Evolutionary conservation across 1,139 yeast species (phyloP).

Genomic region (Geotrichum histeridarum): DNA sequence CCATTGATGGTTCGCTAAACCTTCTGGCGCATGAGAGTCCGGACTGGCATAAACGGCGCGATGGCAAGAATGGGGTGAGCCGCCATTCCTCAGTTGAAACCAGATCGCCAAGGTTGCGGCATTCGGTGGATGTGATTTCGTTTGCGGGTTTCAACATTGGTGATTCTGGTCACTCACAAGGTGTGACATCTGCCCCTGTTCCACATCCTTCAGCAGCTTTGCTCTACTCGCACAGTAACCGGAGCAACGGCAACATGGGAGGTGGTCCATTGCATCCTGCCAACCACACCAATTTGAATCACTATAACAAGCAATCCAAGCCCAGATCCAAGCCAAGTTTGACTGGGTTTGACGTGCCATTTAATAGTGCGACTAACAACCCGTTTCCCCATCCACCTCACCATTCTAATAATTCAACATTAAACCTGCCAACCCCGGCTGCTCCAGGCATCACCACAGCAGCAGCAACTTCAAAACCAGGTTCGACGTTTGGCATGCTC

Average conservation of each 20-base stretch:
- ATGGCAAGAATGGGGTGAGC: too few relatives aligned
- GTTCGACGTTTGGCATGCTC: slow-evolving; percentile 4
- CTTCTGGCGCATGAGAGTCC: too few relatives aligned
- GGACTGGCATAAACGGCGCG: too few relatives aligned
- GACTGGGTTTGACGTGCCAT: not conserved
- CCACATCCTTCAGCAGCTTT: slow-evolving; percentile 4
- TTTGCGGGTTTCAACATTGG: not conserved
- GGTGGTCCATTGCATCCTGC: too few relatives aligned
- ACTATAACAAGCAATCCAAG: not conserved
- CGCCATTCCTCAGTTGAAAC: too few relatives aligned
- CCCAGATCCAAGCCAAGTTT: not conserved
- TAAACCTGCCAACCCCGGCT: not conserved
- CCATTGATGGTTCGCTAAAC: too few relatives aligned
- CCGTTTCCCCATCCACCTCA: not conserved
- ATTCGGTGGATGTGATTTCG: slow-evolving; percentile 2
- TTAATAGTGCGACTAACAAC: not conserved
- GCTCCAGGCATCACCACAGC: not conserved
- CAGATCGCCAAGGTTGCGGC: not conserved
- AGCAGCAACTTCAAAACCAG: not conserved
- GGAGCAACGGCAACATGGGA: not conserved
- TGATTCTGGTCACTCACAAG: not conserved
- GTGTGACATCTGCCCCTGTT: not conserved
- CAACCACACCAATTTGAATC: too few relatives aligned
- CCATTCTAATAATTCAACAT: not conserved
- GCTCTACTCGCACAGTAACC: not conserved